Base-by-base conservation (phyloP, 169 alveolate genomes). In the Plasmodium sp. region DNA sequence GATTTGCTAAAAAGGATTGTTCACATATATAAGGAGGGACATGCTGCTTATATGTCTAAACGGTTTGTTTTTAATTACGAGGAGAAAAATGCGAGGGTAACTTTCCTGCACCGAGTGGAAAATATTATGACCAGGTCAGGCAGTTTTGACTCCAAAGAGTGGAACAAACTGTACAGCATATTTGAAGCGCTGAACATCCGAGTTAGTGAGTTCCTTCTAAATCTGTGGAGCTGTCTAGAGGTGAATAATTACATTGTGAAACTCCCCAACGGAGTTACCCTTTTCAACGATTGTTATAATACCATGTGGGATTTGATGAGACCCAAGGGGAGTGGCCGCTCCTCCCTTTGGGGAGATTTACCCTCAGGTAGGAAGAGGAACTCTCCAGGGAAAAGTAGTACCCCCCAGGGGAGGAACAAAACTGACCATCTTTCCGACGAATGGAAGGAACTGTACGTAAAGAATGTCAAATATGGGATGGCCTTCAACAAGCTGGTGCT, bases 81-180 rank as follows among this genome's bases (percentile, higher is more conserved):
- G 12, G 80, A 85, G 12, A 75, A 18, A 22, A 77, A 27, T 75
- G 51, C 41, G 31, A 33, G 72, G 39, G 6, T 22, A 2, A n/a
- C 16, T 9, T 86, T 86, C 77, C 54, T 86, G 72, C 67, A 86
- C 54, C 54, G 67, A 3, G 58, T 86, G 18, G 93, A 86, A 45
- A 86, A 86, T 86, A 77, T 86, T 79, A 54, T 75, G 74, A 56
- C 86, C 83, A 86, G 93, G 51, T 86, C 93, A 75, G 93, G 93
- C 16, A 75, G 93, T 86, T 86, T 86, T n/a, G 93, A 86, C 67
- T 56, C 77, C 33, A 86, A 86, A 54, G 93, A 86, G 45, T 86
- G 93, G 93, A 86, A 77, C 34, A 86, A 86, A 56, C 54, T 86
- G 36, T 86, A 75, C 18, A n/a, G 54, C 16, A 51, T 86, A n/a